These are phyloP conservation scores for Amanita molliuscula DNA, from an alignment of 768 basidiomycete genomes.

Conservation along the genomic window DNA sequence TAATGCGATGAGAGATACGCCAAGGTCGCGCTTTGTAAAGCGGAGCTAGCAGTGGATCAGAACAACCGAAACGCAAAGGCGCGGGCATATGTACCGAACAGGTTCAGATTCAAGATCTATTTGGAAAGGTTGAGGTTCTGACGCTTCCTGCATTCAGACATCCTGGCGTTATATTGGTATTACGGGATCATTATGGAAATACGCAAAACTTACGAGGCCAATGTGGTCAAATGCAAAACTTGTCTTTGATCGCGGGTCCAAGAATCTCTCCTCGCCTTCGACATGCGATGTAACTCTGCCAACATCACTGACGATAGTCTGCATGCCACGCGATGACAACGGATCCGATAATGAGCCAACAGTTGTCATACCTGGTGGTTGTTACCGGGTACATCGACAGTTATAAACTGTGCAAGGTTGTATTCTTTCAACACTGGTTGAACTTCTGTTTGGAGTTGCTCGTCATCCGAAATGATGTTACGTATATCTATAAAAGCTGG, in stretches of 20 bases:
- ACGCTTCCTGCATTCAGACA: conserved; percentile 50
- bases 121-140: conserved; percentile 56
- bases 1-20: conserved; percentile 77
- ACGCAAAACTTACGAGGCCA: conserved; percentile 46
- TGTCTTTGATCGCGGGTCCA: conserved; percentile 73
- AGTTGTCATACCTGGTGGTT: conserved; percentile 56
- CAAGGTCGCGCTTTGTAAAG: conserved; percentile 58
- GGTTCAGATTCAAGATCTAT: conserved; percentile 58
- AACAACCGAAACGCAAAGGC: not conserved
- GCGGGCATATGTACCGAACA: conserved; percentile 46
- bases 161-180: conserved; percentile 7
- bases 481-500: conserved; percentile 60
- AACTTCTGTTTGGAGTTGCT: conserved; percentile 67
- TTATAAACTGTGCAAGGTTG: conserved; percentile 81
- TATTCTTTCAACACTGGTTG: conserved; percentile 74
- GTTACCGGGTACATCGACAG: conserved; percentile 72
- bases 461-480: conserved; percentile 81
- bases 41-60: conserved; percentile 32
- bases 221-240: conserved; percentile 84
- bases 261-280: conserved; percentile 55
- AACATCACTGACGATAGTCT: conserved; percentile 79
- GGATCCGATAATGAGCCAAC: conserved; percentile 1
- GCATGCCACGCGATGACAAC: conserved; percentile 13
- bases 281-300: conserved; percentile 36
- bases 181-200: not conserved